Conservation (phyloP, 208 protist genomes). For the Wallacemonas sp. region DNA sequence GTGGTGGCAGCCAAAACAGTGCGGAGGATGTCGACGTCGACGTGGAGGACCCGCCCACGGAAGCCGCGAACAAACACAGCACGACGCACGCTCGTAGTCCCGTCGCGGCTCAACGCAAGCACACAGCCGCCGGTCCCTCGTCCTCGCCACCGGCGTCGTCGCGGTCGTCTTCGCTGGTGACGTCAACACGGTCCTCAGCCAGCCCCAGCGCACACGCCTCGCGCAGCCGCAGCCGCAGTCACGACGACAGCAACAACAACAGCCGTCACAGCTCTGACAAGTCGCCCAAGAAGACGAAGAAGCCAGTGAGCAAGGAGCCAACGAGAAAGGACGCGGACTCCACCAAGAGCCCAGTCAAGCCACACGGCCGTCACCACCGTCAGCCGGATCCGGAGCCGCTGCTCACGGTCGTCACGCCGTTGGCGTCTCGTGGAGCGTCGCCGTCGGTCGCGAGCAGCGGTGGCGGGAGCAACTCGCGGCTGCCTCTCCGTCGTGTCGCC, state of each 20-base stretch:
- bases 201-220: too few species aligned
- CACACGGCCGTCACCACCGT: too few species aligned
- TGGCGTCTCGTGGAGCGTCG: neutral
- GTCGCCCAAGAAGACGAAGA: neutral
- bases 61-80: neutral
- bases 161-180: too few species aligned
- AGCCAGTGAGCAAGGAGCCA: neutral
- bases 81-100: too few species aligned
- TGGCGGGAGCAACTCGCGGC: neutral
- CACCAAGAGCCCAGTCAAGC: too few species aligned
- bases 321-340: too few species aligned
- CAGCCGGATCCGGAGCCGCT: neutral
- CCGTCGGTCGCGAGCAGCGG: conserved; percentile 1
- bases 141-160: too few species aligned
- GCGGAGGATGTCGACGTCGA: neutral
- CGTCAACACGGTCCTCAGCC: too few species aligned
- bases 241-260: neutral
- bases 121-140: too few species aligned
- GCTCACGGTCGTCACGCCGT: neutral
- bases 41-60: neutral
- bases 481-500: neutral
- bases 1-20: neutral
- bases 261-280: neutral
- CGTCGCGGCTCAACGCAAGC: too few species aligned
- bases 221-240: conserved; percentile 4